phyloP scores from a whole-genome alignment of 768 basidiomycete genomes.

The Astraeus odoratus region DNA sequence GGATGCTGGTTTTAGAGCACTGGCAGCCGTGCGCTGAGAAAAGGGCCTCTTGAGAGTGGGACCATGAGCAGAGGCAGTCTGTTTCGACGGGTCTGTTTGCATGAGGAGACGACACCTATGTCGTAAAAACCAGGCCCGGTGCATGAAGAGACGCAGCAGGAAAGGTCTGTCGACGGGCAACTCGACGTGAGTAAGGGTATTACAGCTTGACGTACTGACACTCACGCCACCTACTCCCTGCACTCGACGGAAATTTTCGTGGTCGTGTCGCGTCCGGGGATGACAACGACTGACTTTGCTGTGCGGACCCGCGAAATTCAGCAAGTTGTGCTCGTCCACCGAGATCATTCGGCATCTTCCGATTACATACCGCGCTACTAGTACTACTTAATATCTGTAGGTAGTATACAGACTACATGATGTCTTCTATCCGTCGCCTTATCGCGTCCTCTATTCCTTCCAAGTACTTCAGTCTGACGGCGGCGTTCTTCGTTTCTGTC shows the following conservation, averaged over 20 bases:
- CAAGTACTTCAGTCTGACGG: slow-evolving; percentile 71
- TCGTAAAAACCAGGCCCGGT: slow-evolving; percentile 19
- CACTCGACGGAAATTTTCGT: no score
- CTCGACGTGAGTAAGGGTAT: neutral
- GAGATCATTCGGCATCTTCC: slow-evolving; percentile 22
- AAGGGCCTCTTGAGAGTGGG: slow-evolving; percentile 41
- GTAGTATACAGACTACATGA: no score
- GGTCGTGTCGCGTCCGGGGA: no score
- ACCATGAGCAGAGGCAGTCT: slow-evolving; percentile 12
- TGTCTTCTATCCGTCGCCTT: slow-evolving; percentile 5
- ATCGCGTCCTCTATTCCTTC: slow-evolving; percentile 45
- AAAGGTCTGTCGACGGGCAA: no score
- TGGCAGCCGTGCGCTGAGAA: slow-evolving; percentile 33
- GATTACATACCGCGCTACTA: neutral
- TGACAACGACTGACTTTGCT: no score
- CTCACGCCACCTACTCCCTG: neutral
- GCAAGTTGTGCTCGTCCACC: no score
- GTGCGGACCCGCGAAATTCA: no score
- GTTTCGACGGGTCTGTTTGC: slow-evolving; percentile 42
- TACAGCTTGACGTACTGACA: neutral
- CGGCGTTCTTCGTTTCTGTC: slow-evolving; percentile 45
- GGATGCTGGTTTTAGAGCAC: slow-evolving; percentile 7
- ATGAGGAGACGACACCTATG: slow-evolving; percentile 53
- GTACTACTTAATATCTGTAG: slow-evolving; percentile 1
- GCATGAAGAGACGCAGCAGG: neutral